Conservation (phyloP, 2,329 filamentous ascomycete genomes). For the Domatiomyces catenatus region DNA sequence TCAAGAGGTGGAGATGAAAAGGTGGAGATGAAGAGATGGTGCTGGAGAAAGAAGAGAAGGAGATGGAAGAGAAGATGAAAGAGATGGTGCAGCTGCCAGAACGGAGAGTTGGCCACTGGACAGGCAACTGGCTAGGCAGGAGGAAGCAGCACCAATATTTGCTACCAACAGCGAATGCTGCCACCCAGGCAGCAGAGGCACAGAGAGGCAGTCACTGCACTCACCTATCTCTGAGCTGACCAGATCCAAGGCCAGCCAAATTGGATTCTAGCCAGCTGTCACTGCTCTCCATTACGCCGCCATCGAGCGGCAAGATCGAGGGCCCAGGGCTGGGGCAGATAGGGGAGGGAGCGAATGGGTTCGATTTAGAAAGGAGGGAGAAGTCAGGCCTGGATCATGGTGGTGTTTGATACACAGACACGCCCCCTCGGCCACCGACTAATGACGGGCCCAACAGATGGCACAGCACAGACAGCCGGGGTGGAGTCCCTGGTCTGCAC, state of each 20-base stretch:
- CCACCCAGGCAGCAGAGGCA: background rate
- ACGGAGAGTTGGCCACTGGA: background rate
- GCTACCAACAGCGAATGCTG: background rate
- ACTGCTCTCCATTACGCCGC: background rate
- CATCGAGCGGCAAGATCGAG: background rate
- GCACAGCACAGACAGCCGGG: too few relatives aligned
- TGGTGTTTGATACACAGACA: background rate
- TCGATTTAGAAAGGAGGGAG: background rate
- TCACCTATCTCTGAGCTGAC: background rate
- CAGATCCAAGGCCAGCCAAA: background rate
- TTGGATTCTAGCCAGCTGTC: background rate
- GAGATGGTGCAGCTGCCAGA: too few relatives aligned
- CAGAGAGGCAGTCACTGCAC: background rate
- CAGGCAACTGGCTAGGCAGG: background rate
- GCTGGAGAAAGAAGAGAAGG: conserved; percentile 1
- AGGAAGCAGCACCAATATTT: background rate
- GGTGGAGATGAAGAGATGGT: conserved; percentile 3
- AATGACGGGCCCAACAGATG: background rate
- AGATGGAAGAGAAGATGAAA: background rate
- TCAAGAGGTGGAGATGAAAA: background rate
- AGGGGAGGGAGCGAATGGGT: background rate
- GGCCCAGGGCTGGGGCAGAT: background rate
- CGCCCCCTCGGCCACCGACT: background rate
- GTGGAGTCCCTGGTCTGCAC: too few relatives aligned
- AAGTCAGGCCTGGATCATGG: background rate